Evolutionary conservation across 2,329 filamentous ascomycete genomes (phyloP), one percentile per base, ranked within the genome.

Genomic region (Cladophialophora exuberans): DNA sequence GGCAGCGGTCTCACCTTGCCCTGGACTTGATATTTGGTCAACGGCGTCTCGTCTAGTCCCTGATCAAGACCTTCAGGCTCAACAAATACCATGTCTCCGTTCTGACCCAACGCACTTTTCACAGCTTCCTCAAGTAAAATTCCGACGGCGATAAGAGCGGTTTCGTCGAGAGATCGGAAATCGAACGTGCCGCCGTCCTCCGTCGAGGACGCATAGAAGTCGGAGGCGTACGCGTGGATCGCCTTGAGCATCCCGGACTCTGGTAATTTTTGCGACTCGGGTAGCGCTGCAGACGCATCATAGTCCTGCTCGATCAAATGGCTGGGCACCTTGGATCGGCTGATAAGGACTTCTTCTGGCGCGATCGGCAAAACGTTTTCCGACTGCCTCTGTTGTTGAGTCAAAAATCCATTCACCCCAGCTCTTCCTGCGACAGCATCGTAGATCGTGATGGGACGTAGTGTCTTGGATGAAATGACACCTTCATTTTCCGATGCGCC

Each of bases 51-150:
- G n/a, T 49, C 56, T 38, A 57, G n/a, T 23, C 47, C 53, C 3
- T 54, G 20, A n/a, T 62, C 56, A 6, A 54, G 36, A 6, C 64
- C 68, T 54, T 75, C 71, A 6, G 72, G 73, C 62, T 85, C 81
- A 2, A 82, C 72, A 51, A 86, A 76, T 0, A 78, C 79, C 62
- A 85, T 66, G 67, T 86, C 80, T 0, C 83, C 83, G 1, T 78
- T 84, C 45, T 79, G 72, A 1, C 81, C 83, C 15, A 86, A 65
- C 3, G 72, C 64, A 36, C 79, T 76, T 35, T 70, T 73, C 0
- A 76, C 76, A 18, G 78, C 73, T 66, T 86, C 83, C 68, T 87
- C 84, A 22, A 86, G 65, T 28, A 87, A 62, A 11, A 86, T 79
- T 0, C 83, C 82, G 62, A 85, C 66, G 1, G 82, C 82, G 60